These are phyloP conservation scores for Bombardia bombarda DNA, from an alignment of 495 filamentous ascomycete genomes.

Conservation along the genomic window DNA sequence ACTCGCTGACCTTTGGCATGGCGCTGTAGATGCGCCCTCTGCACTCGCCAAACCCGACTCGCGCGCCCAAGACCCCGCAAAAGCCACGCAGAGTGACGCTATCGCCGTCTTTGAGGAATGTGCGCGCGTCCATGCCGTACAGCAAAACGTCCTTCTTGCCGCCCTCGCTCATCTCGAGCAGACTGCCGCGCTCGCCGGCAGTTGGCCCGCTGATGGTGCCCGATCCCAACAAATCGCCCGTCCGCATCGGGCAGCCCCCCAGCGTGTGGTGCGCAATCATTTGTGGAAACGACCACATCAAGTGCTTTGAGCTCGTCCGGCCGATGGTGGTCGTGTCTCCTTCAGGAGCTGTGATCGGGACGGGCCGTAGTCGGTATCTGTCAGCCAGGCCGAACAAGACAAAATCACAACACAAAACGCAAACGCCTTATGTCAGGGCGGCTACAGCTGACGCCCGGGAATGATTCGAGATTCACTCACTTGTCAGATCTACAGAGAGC, in stretches of 20 bases:
- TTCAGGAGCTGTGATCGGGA: conserved; percentile 38
- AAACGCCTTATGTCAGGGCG: too few relatives aligned
- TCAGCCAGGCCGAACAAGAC: too few relatives aligned
- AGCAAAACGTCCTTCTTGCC: conserved; percentile 60
- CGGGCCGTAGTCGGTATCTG: too few relatives aligned
- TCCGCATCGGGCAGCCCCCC: conserved; percentile 72
- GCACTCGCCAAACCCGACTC: conserved; percentile 70
- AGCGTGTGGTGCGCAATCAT: conserved; percentile 91
- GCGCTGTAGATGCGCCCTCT: conserved; percentile 45
- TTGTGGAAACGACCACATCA: conserved; percentile 88
- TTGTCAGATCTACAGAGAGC: conserved; percentile 66
- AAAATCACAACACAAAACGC: not conserved
- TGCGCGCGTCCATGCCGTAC: conserved; percentile 60
- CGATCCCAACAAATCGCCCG: conserved; percentile 79
- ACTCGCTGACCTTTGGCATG: too few relatives aligned
- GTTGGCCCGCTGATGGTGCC: conserved; percentile 78
- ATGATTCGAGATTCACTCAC: conserved; percentile 33
- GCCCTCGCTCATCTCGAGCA: conserved; percentile 69
- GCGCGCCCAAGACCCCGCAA: conserved; percentile 43
- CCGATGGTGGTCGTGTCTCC: conserved; percentile 59
- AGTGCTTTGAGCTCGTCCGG: conserved; percentile 56
- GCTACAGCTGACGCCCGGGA: too few relatives aligned
- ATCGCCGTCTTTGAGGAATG: conserved; percentile 82
- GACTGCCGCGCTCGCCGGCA: conserved; percentile 54
- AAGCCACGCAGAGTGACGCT: conserved; percentile 62